These are phyloP conservation scores for Tolypocladium ovalisporum DNA, from an alignment of 2,329 filamentous ascomycete species.

Conservation along the genomic window DNA sequence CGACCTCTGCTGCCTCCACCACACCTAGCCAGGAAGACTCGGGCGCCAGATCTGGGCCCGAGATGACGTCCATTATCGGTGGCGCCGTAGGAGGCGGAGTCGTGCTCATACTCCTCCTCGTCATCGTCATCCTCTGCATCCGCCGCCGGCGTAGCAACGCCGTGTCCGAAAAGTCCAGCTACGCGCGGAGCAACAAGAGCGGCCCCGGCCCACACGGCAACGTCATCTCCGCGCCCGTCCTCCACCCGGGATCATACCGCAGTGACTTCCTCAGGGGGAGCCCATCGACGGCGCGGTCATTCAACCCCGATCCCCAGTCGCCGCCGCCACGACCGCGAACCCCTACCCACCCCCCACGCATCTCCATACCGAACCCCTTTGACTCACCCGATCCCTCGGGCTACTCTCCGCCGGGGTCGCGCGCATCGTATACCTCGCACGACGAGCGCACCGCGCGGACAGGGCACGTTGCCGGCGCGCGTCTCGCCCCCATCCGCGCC, in stretches of 20 bases:
- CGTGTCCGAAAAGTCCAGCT: constrained; percentile 8
- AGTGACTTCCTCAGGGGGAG: constrained; percentile 44
- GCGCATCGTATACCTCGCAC: constrained; percentile 11
- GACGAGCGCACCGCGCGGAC: constrained; percentile 15
- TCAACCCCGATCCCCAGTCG: not conserved
- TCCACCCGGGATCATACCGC: constrained; percentile 30
- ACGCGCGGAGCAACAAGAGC: constrained; percentile 6
- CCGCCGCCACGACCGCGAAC: constrained; percentile 2
- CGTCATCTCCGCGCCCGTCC: constrained; percentile 48
- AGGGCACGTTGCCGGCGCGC: constrained; percentile 13
- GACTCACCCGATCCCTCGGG: constrained; percentile 18
- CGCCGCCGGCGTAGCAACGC: constrained; percentile 15
- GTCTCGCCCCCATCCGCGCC: constrained; percentile 24
- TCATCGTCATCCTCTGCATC: constrained; percentile 28
- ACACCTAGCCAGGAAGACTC: constrained; percentile 3
- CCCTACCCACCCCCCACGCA: constrained; percentile 5
- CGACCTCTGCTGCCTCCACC: constrained; percentile 5
- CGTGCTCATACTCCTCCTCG: constrained; percentile 26
- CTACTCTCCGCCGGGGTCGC: constrained; percentile 7
- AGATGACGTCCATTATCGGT: constrained; percentile 30
- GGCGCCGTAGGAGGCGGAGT: constrained; percentile 36
- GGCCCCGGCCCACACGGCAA: constrained; percentile 20
- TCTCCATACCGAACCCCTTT: constrained; percentile 25
- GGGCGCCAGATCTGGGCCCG: constrained; percentile 13
- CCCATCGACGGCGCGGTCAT: constrained; percentile 4